Evolutionary conservation across 1,284 basidiomycete species (phyloP), one percentile per base, ranked within the genome.

Genomic region (Amylostereum areolatum): DNA sequence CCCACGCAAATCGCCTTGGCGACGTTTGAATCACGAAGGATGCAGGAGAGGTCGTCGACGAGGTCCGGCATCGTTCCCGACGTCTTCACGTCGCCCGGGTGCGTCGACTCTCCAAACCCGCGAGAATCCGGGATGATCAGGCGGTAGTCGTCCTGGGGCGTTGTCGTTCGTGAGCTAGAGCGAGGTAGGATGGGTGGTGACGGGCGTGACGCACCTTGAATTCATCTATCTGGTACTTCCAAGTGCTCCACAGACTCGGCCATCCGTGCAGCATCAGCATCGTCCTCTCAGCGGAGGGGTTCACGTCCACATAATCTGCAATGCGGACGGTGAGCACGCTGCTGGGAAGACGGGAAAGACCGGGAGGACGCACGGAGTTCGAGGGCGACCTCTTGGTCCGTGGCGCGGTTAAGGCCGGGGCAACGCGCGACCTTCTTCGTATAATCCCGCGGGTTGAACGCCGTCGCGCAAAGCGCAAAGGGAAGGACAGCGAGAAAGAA

Each of bases 261-360:
- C 85, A 88, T 2, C 85, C 85, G 56, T 88, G 85, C 0, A 86
- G 78, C 71, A 88, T 73, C 27, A 88, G 36, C 5, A 87, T 62
- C 0, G 80, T 75, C 10, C 64, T 66, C 32, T 72, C 59, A 3
- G 76, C 75, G 1, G 52, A 53, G 5, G 77, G 71, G 54, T 86
- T 85, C 45, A 85, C 59, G 40, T 87, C 75, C 18, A 81, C 74
- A 61, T 86, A 86, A 51, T 74, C 85, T 87, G 51, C 11, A 12
- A 30, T 11, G 32, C 2, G 18, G 18, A 18, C 18, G 18, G 18
- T 18, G 18, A 18, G 18, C 18, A 18, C 18, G 18, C 18, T 18
- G 18, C 11, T 33, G 29, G 39, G 10, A 24, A 24, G 34, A 43
- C 24, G 6, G 24, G 8, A 41, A 24, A 18, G 10, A 29, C 31